These are phyloP conservation scores for Pleurostoma richardsiae DNA, from an alignment of 2,329 filamentous ascomycete genomes.

Conservation along the genomic window DNA sequence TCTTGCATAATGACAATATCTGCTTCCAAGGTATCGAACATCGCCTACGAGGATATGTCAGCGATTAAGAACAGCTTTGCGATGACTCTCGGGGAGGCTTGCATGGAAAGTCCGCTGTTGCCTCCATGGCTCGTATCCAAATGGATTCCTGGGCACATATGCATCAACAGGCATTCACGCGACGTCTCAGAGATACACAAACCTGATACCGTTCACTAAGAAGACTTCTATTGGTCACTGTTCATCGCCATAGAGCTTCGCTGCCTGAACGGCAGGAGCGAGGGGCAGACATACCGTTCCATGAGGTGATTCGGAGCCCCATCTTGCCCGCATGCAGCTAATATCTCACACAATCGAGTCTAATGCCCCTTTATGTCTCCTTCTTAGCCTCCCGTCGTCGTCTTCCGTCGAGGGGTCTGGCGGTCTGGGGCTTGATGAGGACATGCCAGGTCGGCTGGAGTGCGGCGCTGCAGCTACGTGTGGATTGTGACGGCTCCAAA, in stretches of 20 bases:
- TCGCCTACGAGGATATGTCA: slow-evolving; percentile 47
- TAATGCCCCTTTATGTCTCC: background rate
- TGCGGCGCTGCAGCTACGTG: too few species aligned
- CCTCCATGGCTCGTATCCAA: slow-evolving; percentile 80
- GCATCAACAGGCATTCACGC: background rate
- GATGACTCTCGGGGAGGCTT: too few species aligned
- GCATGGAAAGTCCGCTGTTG: slow-evolving; percentile 66
- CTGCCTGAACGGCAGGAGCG: background rate
- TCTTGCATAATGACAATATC: slow-evolving; percentile 96
- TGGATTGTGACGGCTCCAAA: too few species aligned
- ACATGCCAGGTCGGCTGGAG: background rate
- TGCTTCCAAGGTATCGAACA: slow-evolving; percentile 90
- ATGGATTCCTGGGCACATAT: slow-evolving; percentile 59
- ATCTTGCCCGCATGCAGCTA: slow-evolving; percentile 38
- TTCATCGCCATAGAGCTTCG: slow-evolving; percentile 1
- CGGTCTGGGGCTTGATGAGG: background rate
- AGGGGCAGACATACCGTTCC: slow-evolving; percentile 61
- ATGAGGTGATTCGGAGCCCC: slow-evolving; percentile 77
- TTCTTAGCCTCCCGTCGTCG: slow-evolving; percentile 2
- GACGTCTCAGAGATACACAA: background rate
- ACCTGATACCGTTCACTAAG: slow-evolving; percentile 82
- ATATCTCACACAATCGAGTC: too few species aligned
- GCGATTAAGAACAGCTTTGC: background rate
- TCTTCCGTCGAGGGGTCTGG: background rate
- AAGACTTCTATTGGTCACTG: too few species aligned